phyloP scores from a whole-genome alignment of 495 filamentous ascomycete genomes.

The Bathelium albidoporum region DNA sequence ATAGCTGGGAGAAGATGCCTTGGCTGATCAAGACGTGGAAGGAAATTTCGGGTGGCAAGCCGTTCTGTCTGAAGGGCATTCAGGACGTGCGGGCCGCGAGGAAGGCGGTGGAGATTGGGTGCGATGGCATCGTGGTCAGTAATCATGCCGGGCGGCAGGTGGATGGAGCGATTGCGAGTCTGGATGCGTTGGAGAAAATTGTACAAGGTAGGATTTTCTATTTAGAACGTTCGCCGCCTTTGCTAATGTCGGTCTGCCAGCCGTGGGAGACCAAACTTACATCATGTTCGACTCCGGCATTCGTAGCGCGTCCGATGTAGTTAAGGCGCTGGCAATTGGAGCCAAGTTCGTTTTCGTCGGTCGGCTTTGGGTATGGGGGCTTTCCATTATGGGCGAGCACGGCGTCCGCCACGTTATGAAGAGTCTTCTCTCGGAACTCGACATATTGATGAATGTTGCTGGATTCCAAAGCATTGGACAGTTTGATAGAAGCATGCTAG shows the following conservation, averaged over 20 bases:
- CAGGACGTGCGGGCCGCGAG: constrained; percentile 44
- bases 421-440: constrained; percentile 53
- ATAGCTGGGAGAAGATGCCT: constrained; percentile 47
- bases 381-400: constrained; percentile 49
- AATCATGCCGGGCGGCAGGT: constrained; percentile 56
- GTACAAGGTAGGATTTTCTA: constrained; percentile 34
- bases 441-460: constrained; percentile 56
- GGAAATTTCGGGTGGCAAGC: constrained; percentile 39
- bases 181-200: constrained; percentile 56
- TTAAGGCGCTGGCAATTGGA: constrained; percentile 54
- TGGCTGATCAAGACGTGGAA: constrained; percentile 36
- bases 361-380: constrained; percentile 51
- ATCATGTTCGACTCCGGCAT: constrained; percentile 58
- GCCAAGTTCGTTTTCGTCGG: constrained; percentile 57
- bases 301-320: constrained; percentile 45
- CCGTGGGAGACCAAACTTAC: constrained; percentile 40
- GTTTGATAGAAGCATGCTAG: constrained; percentile 35
- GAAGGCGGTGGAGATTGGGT: constrained; percentile 43
- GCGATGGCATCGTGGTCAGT: constrained; percentile 49
- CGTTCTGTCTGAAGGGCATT: constrained; percentile 50
- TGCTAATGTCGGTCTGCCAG: constrained; percentile 6
- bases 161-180: constrained; percentile 49
- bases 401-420: constrained; percentile 56
- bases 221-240: neutral
- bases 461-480: constrained; percentile 47